Evolutionary conservation across 805 yeast species (phyloP).

Genomic region (Metschnikowia amazonensis): DNA sequence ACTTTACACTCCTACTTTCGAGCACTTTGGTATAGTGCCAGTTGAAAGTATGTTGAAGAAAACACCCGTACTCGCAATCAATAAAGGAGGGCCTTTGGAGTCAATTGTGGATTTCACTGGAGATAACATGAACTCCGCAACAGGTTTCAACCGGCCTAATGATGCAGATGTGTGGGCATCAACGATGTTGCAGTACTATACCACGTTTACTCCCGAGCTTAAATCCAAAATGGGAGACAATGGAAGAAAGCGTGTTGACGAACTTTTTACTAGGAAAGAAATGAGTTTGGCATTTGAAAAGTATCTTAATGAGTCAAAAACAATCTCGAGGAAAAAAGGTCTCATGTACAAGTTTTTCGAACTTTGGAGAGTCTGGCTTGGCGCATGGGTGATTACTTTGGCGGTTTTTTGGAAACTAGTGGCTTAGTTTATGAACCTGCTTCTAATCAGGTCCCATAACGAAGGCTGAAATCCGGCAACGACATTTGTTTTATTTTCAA

Average conservation of each 20-base stretch:
- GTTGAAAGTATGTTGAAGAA: conserved; percentile 87
- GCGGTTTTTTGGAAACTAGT: background rate
- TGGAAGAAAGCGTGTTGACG: conserved; percentile 35
- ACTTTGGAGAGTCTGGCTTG: conserved; percentile 15
- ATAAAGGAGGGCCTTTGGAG: conserved; percentile 92
- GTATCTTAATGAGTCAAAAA: conserved; percentile 13
- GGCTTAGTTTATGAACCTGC: conserved; percentile 3
- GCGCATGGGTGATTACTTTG: background rate
- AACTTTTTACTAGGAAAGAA: conserved; percentile 43
- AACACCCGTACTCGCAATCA: conserved; percentile 80
- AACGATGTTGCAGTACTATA: conserved; percentile 40
- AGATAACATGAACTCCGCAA: conserved; percentile 36
- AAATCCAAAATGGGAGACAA: conserved; percentile 30
- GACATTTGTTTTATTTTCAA: background rate
- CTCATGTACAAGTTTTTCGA: conserved; percentile 6
- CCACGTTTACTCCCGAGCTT: conserved; percentile 17
- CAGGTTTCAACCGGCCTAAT: conserved; percentile 59
- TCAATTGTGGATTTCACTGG: conserved; percentile 46
- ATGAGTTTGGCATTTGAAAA: conserved; percentile 34
- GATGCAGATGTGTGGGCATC: conserved; percentile 50
- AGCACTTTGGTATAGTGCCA: conserved; percentile 98
- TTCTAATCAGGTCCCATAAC: conserved; percentile 16
- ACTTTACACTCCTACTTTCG: conserved; percentile 84
- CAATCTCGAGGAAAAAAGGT: conserved; percentile 8
- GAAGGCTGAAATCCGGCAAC: background rate